Base-by-base conservation (phyloP, 306 rosid species). In the Oemleria cerasiformis region DNA sequence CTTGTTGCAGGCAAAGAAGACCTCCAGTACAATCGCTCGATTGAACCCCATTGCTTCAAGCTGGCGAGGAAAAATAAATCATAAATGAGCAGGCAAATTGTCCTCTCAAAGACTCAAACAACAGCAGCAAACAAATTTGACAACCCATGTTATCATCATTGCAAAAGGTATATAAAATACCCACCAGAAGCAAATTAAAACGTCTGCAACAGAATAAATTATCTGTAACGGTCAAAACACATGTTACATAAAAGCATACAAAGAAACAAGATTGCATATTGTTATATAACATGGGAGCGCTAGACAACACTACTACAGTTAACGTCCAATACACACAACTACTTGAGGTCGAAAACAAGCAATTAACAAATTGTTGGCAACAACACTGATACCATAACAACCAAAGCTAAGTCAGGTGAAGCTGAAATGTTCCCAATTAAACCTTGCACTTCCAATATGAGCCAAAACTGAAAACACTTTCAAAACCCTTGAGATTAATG, bases 1-100 rank as follows among this genome's bases (percentile, higher is more conserved):
- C 76, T 87, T 92, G 96, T 92, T 90, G 78, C 97, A 92, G 0
- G 98, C 93, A 9, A 92, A 87, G 80, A 65, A 92, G 48, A 88
- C 98, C 86, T 92, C 97, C 88, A 92, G 80, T 11, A 92, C 98
- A 8, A 74, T 62, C 4, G 87, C 92, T 66, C 96, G 83, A 77
- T 88, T 97, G 45, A 92, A 92, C 10, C 98, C 98, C 93, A 92
- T 80, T 70, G 90, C 98, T 81, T 92, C 98, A 44, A 92, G 97
- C 98, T 92, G 90, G 40, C 7, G 6, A 56, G 57, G 9, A 78
- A 51, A 58, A 64, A 13, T 3, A 38, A 36, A 15, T 38, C 25
- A 5, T 16, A 21, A 34, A 59, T 8, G 41, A 73, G 66, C 40
- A 63, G 9, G 20, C 15, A 57, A 57, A 51, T 10, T 11, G 17